Base-by-base conservation (phyloP, 371 early-diverging fungal genomes). In the Mortierella sp. region DNA sequence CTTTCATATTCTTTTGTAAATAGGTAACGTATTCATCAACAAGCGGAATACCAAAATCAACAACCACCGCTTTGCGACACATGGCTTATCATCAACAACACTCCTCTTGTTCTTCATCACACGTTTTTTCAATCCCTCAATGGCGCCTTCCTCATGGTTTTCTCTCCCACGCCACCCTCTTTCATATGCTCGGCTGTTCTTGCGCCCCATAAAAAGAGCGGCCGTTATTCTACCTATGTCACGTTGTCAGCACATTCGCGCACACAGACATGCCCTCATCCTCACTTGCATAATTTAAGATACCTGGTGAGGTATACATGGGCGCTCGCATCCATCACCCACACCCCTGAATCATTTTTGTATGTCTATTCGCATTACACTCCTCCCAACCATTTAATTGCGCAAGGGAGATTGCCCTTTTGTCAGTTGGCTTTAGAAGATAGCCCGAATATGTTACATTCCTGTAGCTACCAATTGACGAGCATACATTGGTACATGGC, bases 1-100 rank as follows among this genome's bases (percentile, higher is more conserved):
- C 41, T 65, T 65, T 65, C 65, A 38, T 65, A 38, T 38, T 65
- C 21, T 65, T 38, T 65, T 65, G 65, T 65, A 65, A 65, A 65
- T 65, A 65, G 65, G 65, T 65, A 65, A 65, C 65, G 65, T 65
- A 65, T 32, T 7, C 38, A 63, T 18, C 65, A 27, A 11, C 27
- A 24, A 11, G 56, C 16, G 32, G 35, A 51, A 18, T 21, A 51
- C 21, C 21, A 51, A 51, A 51, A 51, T 16, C 11, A 46, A 46
- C 48, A 46, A 4, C 48, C 11, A 16, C 24, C 32, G 18, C 41
- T 21, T 38, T 0, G 41, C 65, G 41, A 65, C 38, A 65, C 18
- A 65, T 65, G 65, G 21, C 21, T 65, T 38, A 21, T 65, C 65
- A 65, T 24, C 56, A 56, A 16, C 10, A 65, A 0, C 7, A 7